Conservation (phyloP, 768 basidiomycete species). For the Kwoniella shandongensis region DNA sequence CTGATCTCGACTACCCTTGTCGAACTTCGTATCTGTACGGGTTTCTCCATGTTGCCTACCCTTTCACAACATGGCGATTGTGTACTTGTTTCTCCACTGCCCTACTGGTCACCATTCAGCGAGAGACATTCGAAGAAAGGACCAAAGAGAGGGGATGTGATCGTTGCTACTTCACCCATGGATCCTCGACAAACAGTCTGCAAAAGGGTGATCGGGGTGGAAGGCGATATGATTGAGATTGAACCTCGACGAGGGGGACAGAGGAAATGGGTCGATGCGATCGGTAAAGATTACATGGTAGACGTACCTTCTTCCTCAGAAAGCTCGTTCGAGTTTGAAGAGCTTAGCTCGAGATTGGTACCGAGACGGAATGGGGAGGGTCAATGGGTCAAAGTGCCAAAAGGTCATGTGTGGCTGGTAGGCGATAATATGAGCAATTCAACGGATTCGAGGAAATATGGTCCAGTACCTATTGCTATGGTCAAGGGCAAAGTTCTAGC, state of each 20-base stretch:
- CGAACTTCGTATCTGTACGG: constrained; percentile 46
- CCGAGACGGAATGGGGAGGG: constrained; percentile 54
- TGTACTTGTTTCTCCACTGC: constrained; percentile 49
- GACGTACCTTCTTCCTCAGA: constrained; percentile 15
- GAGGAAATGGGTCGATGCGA: constrained; percentile 21
- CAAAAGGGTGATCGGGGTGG: constrained; percentile 85
- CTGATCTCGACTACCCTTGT: constrained; percentile 43
- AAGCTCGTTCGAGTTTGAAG: constrained; percentile 5
- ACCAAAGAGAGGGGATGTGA: constrained; percentile 68
- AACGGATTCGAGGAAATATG: constrained; percentile 87
- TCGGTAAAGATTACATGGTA: constrained; percentile 19
- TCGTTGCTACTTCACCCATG: constrained; percentile 70
- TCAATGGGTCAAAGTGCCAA: constrained; percentile 70
- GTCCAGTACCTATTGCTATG: constrained; percentile 68
- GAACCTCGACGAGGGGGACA: constrained; percentile 62
- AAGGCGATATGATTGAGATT: constrained; percentile 83
- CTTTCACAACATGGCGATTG: constrained; percentile 47
- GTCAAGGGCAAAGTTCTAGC: constrained; percentile 51
- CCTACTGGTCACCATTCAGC: constrained; percentile 37
- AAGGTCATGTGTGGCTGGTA: constrained; percentile 82
- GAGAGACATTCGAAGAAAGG: constrained; percentile 7
- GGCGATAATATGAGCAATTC: constrained; percentile 85
- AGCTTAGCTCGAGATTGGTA: constrained; percentile 5
- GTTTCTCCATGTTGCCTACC: constrained; percentile 55
- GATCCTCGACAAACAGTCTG: constrained; percentile 69